Base-by-base conservation (phyloP, 495 filamentous ascomycete genomes). In the Hyphodiscus hymeniophilus region DNA sequence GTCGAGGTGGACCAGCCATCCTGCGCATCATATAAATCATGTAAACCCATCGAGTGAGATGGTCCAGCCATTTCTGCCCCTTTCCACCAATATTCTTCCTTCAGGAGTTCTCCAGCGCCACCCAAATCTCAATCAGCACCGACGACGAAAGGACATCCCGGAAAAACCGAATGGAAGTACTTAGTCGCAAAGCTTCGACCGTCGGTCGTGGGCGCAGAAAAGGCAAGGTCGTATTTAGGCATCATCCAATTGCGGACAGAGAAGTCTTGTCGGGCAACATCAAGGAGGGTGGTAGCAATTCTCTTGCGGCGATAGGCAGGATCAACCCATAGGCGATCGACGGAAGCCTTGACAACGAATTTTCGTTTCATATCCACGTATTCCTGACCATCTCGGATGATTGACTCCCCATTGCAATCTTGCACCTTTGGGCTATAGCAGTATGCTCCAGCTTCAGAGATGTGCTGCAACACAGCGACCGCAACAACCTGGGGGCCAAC, bases 251-350 rank as follows among this genome's bases (percentile, higher is more conserved):
- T 51, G 22, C 28, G 39, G 33, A 52, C 20, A n/a, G n/a, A n/a
- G 26, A 60, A 51, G 17, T 35, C n/a, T 10, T 39, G n/a, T 8
- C 51, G 34, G 2, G 48, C 54, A 26, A 31, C 7, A 23, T 57
- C 43, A 7, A 56, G 26, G 13, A 60, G 31, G 3, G 11, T 24
- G 10, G 43, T 48, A 7, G 50, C 57, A 21, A 24, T 13, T 5
- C 57, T 48, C 8, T 47, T 38, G 5, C 45, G 38, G 7, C 47
- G 31, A 23, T 45, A 38, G 6, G 38, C 15, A 15, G 35, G 4
- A 2, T 15, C 4, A 3, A 50, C 41, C 54, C 53, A 60, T 20
- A 60, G 41, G 5, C 51, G 42, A 18, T 56, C 51, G n/a, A 59
- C 35, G 8, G 40, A 48, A 28, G 52, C 47, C 13, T 23, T 40